Evolutionary conservation across 2,329 filamentous ascomycete genomes (phyloP), one percentile per base, ranked within the genome.

Genomic region (Bipolaris victoriae): DNA sequence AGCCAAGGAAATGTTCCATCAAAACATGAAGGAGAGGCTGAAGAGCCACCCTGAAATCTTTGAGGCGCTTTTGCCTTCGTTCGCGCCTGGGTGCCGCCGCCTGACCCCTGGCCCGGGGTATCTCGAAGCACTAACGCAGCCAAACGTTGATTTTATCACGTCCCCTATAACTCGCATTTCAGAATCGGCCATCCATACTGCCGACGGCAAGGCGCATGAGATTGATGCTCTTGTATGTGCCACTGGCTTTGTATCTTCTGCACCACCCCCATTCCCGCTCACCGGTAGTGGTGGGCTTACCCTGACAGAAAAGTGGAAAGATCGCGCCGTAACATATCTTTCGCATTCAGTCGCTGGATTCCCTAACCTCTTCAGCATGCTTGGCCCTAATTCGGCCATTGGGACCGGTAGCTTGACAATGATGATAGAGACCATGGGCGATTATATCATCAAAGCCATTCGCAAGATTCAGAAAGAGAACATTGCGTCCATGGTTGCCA

Each of bases 51-150:
- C 78, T 0, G 70, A 80, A 10, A 76, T 79, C 49, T 77, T 76
- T 57, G 73, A 79, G 15, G 68, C 72, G 35, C 65, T 82, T 2
- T 69, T 78, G 15, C 80, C 80, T 0, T 67, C 66, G 4, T 82
- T 80, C 58, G 71, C 78, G 0, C 77, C 77, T 6, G 81, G 81
- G 1, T 84, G 82, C 54, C 73, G 81, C 9, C 74, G 82, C 2
- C 62, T 82, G 16, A 83, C 82, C 0, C 83, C 82, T 0, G 82
- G 82, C 0, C 79, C 80, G 22, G 81, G 82, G 0, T 84, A 82
- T 62, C 77, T 84, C 7, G 80, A 84, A 63, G 79, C 82, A 2
- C 67, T 82, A 6, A 69, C 72, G 4, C 49, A 79, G 18, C 68
- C 72, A 0, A 82, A 80, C 58, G 77, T 76, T 6, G 65, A 64